phyloP scores from a whole-genome alignment of 2,329 filamentous ascomycete species.

The Sphaerostilbella broomeana region DNA sequence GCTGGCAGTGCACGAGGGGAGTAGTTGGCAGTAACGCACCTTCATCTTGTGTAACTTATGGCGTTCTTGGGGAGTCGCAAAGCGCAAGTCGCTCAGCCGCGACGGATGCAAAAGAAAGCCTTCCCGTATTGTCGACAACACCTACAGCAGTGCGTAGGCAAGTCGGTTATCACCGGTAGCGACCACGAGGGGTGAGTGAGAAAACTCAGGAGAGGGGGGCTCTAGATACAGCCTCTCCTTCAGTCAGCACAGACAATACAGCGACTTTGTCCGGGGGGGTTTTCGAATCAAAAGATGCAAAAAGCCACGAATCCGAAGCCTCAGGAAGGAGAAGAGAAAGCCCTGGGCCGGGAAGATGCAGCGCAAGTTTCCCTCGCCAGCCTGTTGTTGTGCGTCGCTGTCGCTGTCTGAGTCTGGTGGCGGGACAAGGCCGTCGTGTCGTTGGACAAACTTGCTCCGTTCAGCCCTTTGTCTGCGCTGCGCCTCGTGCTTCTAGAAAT shows the following conservation, averaged over 20 bases:
- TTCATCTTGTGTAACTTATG: constrained; percentile 32
- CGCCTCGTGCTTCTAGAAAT: constrained; percentile 14
- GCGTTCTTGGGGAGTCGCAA: neutral
- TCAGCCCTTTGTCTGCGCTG: constrained; percentile 7
- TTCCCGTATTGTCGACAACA: neutral
- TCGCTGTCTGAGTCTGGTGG: neutral
- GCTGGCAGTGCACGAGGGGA: constrained; percentile 15
- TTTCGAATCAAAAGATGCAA: too few relatives aligned
- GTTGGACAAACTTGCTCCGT: constrained; percentile 1
- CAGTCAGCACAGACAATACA: too few relatives aligned
- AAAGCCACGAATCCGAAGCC: too few relatives aligned
- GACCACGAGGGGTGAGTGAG: neutral
- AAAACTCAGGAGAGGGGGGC: constrained; percentile 1
- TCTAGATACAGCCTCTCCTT: too few relatives aligned
- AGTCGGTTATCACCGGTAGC: constrained; percentile 1
- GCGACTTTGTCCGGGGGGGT: too few relatives aligned
- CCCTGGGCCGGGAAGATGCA: constrained; percentile 8
- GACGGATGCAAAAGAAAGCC: neutral
- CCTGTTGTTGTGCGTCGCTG: constrained; percentile 7
- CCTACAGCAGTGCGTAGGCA: too few relatives aligned
- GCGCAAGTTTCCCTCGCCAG: constrained; percentile 4
- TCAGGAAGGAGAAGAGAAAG: constrained; percentile 1
- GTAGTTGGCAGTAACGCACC: constrained; percentile 24
- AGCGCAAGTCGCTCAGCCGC: neutral
- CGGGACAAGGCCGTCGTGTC: neutral